A percentile compares a stretch with the other conserved stretches of the same genome.
Evolutionary conservation across 768 basidiomycete genomes (phyloP).

Genomic region (Tricholoma hemisulphureum): DNA sequence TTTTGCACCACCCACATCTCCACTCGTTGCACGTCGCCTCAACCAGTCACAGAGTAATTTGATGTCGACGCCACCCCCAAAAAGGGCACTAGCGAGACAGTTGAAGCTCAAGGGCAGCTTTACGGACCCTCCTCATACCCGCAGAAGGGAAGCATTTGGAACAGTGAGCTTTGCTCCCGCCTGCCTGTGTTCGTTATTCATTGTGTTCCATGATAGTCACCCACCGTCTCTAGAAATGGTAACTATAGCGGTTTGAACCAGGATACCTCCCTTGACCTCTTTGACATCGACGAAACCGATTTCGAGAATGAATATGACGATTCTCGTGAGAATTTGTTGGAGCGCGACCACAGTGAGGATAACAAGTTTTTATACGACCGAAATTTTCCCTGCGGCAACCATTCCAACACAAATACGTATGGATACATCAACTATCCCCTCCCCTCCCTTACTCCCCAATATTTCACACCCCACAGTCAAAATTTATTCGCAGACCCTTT

Average conservation of each 20-base stretch:
- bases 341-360: slow-evolving; percentile 35
- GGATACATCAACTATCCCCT: slow-evolving; percentile 35
- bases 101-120: slow-evolving; percentile 67
- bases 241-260: slow-evolving; percentile 31
- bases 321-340: slow-evolving; percentile 17
- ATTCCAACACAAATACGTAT: slow-evolving; percentile 26
- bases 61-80: slow-evolving; percentile 68
- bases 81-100: slow-evolving; percentile 50
- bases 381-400: slow-evolving; percentile 23
- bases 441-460: slow-evolving; percentile 21
- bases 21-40: slow-evolving; percentile 33
- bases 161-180: slow-evolving; percentile 29
- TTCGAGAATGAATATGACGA: slow-evolving; percentile 50
- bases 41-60: slow-evolving; percentile 35
- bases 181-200: slow-evolving; percentile 20
- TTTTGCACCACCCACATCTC: slow-evolving; percentile 30
- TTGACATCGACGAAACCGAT: slow-evolving; percentile 75
- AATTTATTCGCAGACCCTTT: slow-evolving; percentile 42
- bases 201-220: slow-evolving; percentile 25
- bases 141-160: slow-evolving; percentile 45
- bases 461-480: slow-evolving; percentile 21
- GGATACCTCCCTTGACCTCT: slow-evolving; percentile 55
- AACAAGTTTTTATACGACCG: slow-evolving; percentile 36
- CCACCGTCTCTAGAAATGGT: slow-evolving; percentile 30
- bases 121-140: slow-evolving; percentile 65